Percentiles rank a stretch among this genome's conserved stretches.
Evolutionary conservation across 2,329 filamentous ascomycete species (phyloP).

Genomic region (Colletotrichum falcatum): DNA sequence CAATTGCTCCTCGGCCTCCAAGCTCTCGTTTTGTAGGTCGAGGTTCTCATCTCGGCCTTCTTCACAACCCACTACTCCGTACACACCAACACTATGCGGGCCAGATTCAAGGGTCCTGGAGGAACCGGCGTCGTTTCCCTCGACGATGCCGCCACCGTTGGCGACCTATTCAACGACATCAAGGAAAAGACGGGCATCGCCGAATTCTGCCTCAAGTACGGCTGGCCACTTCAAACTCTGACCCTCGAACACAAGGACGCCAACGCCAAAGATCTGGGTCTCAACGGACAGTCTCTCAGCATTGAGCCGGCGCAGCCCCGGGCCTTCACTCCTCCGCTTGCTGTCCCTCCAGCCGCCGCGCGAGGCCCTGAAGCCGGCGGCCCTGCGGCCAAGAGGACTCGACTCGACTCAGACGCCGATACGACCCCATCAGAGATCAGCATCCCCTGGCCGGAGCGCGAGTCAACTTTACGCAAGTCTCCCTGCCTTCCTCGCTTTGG

Average conservation of each 20-base stretch:
- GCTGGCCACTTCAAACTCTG: conserved; percentile 82
- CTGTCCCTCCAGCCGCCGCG: conserved; percentile 34
- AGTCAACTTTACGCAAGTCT: conserved; percentile 62
- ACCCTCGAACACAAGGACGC: conserved; percentile 65
- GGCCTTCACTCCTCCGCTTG: conserved; percentile 24
- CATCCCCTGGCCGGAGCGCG: conserved; percentile 62
- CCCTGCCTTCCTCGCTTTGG: conserved; percentile 44
- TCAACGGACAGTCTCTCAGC: conserved; percentile 64
- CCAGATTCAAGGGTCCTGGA: conserved; percentile 80
- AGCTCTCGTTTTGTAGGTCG: background rate
- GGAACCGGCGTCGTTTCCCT: conserved; percentile 79
- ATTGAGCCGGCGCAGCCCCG: conserved; percentile 53
- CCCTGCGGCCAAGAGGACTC: conserved; percentile 12
- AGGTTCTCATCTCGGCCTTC: background rate
- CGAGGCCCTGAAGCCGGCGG: conserved; percentile 26
- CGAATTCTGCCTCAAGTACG: conserved; percentile 83
- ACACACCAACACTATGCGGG: conserved; percentile 61
- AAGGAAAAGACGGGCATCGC: conserved; percentile 72
- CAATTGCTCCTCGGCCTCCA: background rate
- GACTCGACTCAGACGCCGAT: conserved; percentile 12
- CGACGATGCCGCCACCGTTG: conserved; percentile 74
- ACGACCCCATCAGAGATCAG: conserved; percentile 44
- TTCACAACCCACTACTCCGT: background rate
- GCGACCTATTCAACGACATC: conserved; percentile 70
- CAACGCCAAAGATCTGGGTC: conserved; percentile 61